These are phyloP conservation scores for Geoglossum cookeanum DNA, from an alignment of 2,329 filamentous ascomycete genomes.

Conservation along the genomic window DNA sequence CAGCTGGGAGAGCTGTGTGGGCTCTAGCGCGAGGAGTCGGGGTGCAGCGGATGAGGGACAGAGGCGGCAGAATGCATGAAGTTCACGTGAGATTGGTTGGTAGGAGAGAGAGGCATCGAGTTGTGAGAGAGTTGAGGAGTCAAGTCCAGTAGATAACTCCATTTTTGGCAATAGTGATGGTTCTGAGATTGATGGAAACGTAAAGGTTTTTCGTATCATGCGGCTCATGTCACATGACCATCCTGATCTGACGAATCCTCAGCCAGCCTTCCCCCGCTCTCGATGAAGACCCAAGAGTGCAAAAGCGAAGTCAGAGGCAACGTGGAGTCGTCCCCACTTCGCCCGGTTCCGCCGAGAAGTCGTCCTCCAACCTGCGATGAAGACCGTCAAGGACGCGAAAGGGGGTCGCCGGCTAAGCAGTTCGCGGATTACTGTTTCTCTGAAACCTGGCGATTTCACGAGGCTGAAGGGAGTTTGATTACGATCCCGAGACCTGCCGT, in stretches of 20 bases:
- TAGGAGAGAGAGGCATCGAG: background rate
- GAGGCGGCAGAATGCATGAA: too few species aligned
- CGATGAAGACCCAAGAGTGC: too few species aligned
- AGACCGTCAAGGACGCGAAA: background rate
- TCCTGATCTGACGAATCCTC: too few species aligned
- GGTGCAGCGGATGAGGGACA: too few species aligned
- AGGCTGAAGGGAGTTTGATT: conserved; percentile 4
- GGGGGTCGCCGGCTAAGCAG: background rate
- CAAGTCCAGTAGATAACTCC: background rate
- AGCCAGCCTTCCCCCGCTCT: too few species aligned
- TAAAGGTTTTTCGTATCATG: too few species aligned
- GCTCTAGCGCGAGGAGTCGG: too few species aligned
- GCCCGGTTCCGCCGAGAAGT: background rate
- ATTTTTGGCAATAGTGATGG: background rate
- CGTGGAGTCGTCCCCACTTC: background rate
- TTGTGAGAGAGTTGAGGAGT: background rate
- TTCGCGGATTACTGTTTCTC: background rate
- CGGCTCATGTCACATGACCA: too few species aligned
- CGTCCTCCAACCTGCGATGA: background rate
- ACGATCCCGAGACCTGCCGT: background rate
- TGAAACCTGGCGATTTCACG: background rate
- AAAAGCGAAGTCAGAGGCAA: too few species aligned
- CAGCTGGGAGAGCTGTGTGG: too few species aligned
- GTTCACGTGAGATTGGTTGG: too few species aligned
- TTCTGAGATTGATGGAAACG: too few species aligned